phyloP scores from a whole-genome alignment of 768 basidiomycete genomes.

The Tricholoma terreum region DNA sequence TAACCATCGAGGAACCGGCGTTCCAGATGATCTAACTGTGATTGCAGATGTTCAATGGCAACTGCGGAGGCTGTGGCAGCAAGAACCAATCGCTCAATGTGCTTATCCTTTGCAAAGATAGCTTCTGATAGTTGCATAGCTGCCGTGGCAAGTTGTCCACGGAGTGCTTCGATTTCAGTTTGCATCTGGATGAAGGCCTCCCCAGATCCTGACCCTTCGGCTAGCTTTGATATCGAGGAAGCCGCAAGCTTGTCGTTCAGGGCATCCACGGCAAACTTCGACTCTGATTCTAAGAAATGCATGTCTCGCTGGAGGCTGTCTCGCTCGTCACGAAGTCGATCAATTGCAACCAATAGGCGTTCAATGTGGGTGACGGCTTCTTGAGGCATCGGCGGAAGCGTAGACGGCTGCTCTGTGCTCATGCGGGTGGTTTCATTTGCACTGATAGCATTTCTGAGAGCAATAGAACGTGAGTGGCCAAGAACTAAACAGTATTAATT shows the following conservation, averaged over 20 bases:
- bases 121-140: constrained; percentile 13
- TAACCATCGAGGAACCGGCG: not conserved
- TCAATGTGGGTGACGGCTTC: constrained; percentile 43
- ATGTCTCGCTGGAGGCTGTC: constrained; percentile 60
- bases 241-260: constrained; percentile 47
- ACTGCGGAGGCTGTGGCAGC: constrained; percentile 34
- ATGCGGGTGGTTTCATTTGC: not conserved
- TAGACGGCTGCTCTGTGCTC: not conserved
- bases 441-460: not conserved
- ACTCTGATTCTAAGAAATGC: constrained; percentile 67
- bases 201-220: constrained; percentile 14
- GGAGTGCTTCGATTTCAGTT: constrained; percentile 28
- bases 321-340: constrained; percentile 66
- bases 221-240: constrained; percentile 17
- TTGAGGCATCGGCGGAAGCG: constrained; percentile 20
- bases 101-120: constrained; percentile 23
- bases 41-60: constrained; percentile 38
- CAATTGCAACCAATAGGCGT: constrained; percentile 57
- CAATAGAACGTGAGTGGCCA: not conserved
- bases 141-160: constrained; percentile 16
- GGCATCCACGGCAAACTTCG: constrained; percentile 59
- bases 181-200: constrained; percentile 25
- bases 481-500: not conserved
- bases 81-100: constrained; percentile 32
- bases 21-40: constrained; percentile 19